phyloP scores from a whole-genome alignment of 2,329 filamentous ascomycete genomes.

The Aspergillus fumigatiaffinis region DNA sequence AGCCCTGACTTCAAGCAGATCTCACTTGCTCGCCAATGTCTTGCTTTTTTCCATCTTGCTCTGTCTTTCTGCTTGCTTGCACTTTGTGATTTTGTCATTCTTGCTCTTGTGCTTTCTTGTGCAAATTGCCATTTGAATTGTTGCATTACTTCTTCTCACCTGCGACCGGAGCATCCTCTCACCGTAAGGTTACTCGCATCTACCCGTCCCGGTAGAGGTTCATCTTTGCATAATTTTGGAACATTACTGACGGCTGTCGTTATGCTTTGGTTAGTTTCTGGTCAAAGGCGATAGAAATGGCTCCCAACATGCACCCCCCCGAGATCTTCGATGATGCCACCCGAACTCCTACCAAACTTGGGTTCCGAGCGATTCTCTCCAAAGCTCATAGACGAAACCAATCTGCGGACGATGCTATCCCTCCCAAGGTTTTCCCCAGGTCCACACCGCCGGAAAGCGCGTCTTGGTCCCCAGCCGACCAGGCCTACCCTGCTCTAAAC shows the following conservation, averaged over 20 bases:
- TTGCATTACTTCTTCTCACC: neutral
- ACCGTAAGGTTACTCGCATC: conserved; percentile 13
- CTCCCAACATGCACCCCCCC: conserved; percentile 26
- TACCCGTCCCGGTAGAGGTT: conserved; percentile 5
- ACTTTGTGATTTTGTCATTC: conserved; percentile 3
- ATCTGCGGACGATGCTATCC: conserved; percentile 31
- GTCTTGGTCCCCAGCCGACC: conserved; percentile 45
- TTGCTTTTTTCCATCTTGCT: neutral
- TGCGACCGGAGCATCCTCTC: conserved; percentile 6
- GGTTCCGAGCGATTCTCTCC: conserved; percentile 53
- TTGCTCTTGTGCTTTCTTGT: conserved; percentile 1
- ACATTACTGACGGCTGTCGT: conserved; percentile 1
- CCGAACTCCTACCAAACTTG: conserved; percentile 34
- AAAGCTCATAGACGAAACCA: conserved; percentile 48
- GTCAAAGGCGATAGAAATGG: conserved; percentile 32
- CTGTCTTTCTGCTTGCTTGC: conserved; percentile 2
- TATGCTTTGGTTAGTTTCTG: conserved; percentile 21
- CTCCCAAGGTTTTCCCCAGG: conserved; percentile 30
- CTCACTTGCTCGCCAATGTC: conserved; percentile 1
- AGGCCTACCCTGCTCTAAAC: conserved; percentile 40
- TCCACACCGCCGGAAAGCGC: conserved; percentile 39
- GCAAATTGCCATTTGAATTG: conserved; percentile 1
- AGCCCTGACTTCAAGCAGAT: neutral
- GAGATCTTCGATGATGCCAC: conserved; percentile 38
- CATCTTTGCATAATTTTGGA: neutral